Evolutionary conservation across 1,139 yeast species (phyloP), one percentile per base, ranked within the genome.

Genomic region (Pichia sp.): DNA sequence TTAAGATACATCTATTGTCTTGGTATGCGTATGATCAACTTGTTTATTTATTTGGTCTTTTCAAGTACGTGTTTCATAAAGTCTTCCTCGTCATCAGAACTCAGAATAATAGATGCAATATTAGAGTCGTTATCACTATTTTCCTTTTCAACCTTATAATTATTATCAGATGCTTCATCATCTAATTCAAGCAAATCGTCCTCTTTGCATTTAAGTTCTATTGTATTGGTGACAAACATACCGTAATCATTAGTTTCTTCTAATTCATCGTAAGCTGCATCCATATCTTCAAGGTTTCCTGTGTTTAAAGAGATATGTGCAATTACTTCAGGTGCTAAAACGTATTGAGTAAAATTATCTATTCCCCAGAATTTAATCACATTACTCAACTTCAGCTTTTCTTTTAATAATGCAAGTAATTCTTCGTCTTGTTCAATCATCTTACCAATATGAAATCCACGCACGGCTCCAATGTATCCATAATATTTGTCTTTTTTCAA

Each of bases 281-380:
- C 70, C n/a, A 71, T 56, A 18, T 52, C 52, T 18, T 69, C 58
- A 4, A 69, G 55, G 0, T 60, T 53, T 57, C 73, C 59, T 53
- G 81, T 84, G 10, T 74, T 73, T 65, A 73, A 70, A 3, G 78
- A 73, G 43, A 81, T 57, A 40, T 79, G 63, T 7, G 79, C 65
- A 7, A 82, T 72, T 7, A 83, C 63, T 56, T 84, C 90, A 42
- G 84, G 83, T 10, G 86, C 81, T 29, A 84, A 62, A 0, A 83
- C 81, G 57, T 78, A 80, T 7, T 76, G 71, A 2, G 75, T 64
- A 58, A 82, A 84, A 45, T 77, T 76, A 27, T 72, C 70, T 0
- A 69, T 57, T 1, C 84, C 78, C 88, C 88, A 83, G 67, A 80
- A 83, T 40, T 69, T 66, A 3, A 83, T 64, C 0, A 80, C 76